Evolutionary conservation across 306 rosid genomes (phyloP).

Genomic region (Cicer judaicum): DNA sequence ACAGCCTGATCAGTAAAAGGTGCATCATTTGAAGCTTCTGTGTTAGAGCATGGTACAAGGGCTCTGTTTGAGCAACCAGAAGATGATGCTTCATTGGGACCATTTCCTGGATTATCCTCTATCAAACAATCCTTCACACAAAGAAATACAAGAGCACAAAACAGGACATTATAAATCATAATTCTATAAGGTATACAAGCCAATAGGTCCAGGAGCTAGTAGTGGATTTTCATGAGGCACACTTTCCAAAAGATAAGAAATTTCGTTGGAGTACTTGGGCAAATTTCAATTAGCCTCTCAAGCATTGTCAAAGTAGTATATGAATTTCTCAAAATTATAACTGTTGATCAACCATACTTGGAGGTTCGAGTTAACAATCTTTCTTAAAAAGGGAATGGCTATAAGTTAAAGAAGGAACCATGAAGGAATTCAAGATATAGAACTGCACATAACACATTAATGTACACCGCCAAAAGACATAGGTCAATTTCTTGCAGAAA

Average conservation of each 20-base stretch:
- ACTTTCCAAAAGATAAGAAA: slow-evolving; percentile 1
- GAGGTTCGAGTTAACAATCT: not conserved
- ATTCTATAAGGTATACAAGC: slow-evolving; percentile 3
- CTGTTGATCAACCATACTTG: slow-evolving; percentile 2
- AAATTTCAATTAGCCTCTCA: slow-evolving; percentile 1
- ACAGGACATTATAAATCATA: slow-evolving; percentile 17
- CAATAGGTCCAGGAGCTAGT: slow-evolving; percentile 10
- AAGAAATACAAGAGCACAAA: slow-evolving; percentile 31
- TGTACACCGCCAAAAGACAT: not conserved
- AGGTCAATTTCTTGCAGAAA: not conserved
- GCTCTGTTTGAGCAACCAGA: slow-evolving; percentile 46
- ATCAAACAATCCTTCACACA: slow-evolving; percentile 40
- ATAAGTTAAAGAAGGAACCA: slow-evolving; percentile 1
- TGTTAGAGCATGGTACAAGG: slow-evolving; percentile 38
- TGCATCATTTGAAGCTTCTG: slow-evolving; percentile 22
- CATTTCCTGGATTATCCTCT: slow-evolving; percentile 32
- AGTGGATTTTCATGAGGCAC: not conserved
- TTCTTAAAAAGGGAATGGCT: not conserved
- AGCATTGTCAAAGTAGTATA: slow-evolving; percentile 4
- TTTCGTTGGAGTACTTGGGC: slow-evolving; percentile 10
- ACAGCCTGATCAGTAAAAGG: slow-evolving; percentile 18
- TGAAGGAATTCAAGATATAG: slow-evolving; percentile 7
- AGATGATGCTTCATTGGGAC: slow-evolving; percentile 23
- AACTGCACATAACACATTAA: not conserved
- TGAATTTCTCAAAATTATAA: slow-evolving; percentile 20